Conservation (phyloP, 768 basidiomycete genomes). For the Suillus brevipes region DNA sequence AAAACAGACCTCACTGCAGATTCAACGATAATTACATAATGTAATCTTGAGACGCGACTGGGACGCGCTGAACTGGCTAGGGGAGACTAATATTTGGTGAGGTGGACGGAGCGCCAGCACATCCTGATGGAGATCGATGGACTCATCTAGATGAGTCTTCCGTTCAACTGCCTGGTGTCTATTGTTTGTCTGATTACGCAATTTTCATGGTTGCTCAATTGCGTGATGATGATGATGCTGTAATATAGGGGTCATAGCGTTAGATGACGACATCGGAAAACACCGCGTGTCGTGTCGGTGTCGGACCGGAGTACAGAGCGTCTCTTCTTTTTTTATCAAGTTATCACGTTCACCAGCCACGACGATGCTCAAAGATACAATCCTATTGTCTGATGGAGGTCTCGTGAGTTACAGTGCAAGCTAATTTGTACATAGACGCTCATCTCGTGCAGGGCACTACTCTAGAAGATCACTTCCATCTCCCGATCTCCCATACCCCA, state of each 20-base stretch:
- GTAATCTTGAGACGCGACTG: too few species aligned
- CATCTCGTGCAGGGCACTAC: slow-evolving; percentile 53
- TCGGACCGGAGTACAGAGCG: neutral
- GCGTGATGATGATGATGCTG: too few species aligned
- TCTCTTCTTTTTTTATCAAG: neutral
- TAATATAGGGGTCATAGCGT: neutral
- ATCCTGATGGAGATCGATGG: too few species aligned
- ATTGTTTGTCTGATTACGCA: too few species aligned
- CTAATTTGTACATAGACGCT: neutral
- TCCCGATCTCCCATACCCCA: slow-evolving; percentile 51
- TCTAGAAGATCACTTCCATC: slow-evolving; percentile 50
- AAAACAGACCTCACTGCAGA: too few species aligned
- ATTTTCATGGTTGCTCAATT: too few species aligned
- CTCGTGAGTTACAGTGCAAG: slow-evolving; percentile 35
- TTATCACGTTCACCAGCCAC: neutral
- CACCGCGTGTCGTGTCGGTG: neutral
- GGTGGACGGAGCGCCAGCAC: too few species aligned
- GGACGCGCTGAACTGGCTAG: too few species aligned
- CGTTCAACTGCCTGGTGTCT: too few species aligned
- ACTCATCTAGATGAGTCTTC: too few species aligned
- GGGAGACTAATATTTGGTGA: too few species aligned
- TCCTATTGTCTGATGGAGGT: slow-evolving; percentile 41
- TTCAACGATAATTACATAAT: too few species aligned
- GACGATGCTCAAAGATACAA: neutral
- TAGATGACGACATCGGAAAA: neutral